phyloP scores from a whole-genome alignment of 2,329 filamentous ascomycete species.

The Aspergillus phoenicis region DNA sequence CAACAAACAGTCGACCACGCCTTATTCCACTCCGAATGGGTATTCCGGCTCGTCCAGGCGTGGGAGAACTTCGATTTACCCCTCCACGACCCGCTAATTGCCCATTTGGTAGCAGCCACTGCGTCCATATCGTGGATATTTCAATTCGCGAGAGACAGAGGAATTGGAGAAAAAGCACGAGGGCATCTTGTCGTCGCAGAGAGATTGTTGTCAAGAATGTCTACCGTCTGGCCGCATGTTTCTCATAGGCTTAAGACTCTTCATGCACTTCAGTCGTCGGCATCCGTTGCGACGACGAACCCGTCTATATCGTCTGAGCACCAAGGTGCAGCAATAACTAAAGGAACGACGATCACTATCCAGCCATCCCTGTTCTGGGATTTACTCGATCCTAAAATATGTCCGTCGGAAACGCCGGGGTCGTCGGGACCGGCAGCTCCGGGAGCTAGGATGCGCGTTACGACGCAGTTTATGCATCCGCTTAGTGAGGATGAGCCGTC shows the following conservation, averaged over 20 bases:
- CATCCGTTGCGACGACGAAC: neutral
- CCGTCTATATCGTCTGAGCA: too few relatives aligned
- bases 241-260: neutral
- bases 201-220: neutral
- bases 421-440: neutral
- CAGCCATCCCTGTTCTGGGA: conserved; percentile 10
- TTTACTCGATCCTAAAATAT: neutral
- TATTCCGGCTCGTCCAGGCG: neutral
- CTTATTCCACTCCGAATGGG: conserved; percentile 12
- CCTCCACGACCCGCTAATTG: conserved; percentile 12
- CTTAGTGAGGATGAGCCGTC: neutral
- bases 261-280: neutral
- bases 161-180: neutral
- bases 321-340: neutral
- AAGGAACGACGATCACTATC: neutral
- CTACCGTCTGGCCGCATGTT: conserved; percentile 1
- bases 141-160: conserved; percentile 10
- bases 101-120: conserved; percentile 1
- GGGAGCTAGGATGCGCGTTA: neutral
- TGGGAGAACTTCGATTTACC: conserved; percentile 4
- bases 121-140: conserved; percentile 16
- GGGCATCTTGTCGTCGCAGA: neutral
- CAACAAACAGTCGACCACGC: conserved; percentile 14
- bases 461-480: neutral
- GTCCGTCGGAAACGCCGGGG: too few relatives aligned